Evolutionary conservation across 23 red algal genomes (phyloP), one percentile per base, ranked within the genome.

Genomic region (Gracilaria gracilis): DNA sequence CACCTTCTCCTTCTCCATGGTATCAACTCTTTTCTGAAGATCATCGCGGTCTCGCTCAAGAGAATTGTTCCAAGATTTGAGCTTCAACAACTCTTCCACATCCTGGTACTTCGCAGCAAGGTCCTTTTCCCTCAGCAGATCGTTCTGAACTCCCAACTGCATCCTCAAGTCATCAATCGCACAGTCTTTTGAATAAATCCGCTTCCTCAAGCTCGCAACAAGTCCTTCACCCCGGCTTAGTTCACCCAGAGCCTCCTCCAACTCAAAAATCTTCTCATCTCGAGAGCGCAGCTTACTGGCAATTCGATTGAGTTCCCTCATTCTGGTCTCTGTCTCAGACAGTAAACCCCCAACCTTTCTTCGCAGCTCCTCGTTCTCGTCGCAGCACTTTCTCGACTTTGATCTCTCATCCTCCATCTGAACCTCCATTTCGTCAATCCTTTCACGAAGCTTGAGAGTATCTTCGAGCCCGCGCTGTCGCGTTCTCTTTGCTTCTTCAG

Each of bases 351-450:
- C 36, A 32, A 64, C 49, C 24, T 61, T 40, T 61, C 31, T 62
- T 27, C 79, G 29, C 13, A 82, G 27, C 23, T 82, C 79, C 36
- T 82, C 58, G 34, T 38, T 82, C 23, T 82, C 79, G 25, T 82
- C 79, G 12, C 49, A 14, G 9, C 38, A 13, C 11, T 8, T 9
- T 36, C 35, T 53, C 23, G 49, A n/a, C 24, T 32, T 53, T 17
- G 53, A 59, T 59, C 9, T 65, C 11, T 33, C 38, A 15, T 59
- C 79, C 21, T 51, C 79, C 53, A 61, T 37, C 8, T 82, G 11
- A 57, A 82, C 24, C 27, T 40, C 29, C 29, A 62, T 29, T 38
- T 38, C 54, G 8, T 62, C 58, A 46, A 82, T 14, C 8, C 16
- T 65, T n/a, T 62, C 21, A 27, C 49, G 36, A 27, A 62, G 79